Evolutionary conservation across 2,329 filamentous ascomycete species (phyloP).

Genomic region (Colletotrichum lupini): DNA sequence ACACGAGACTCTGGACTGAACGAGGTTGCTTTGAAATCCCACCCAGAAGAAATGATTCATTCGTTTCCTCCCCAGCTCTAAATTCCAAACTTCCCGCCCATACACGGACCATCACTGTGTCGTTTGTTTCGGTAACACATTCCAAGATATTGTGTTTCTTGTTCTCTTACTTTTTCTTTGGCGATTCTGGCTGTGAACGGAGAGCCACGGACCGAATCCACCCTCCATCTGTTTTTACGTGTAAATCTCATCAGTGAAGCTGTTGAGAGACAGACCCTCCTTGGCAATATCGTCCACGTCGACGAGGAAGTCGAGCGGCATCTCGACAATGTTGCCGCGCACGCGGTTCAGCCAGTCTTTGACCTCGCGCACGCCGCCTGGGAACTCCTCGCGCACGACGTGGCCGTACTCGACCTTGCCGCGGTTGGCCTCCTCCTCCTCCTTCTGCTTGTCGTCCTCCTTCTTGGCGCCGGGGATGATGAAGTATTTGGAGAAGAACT

Average conservation of each 20-base stretch:
- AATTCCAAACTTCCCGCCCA: background rate
- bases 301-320: slow-evolving; percentile 89
- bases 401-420: slow-evolving; percentile 85
- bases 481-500: slow-evolving; percentile 77
- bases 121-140: background rate
- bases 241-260: slow-evolving; percentile 78
- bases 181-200: too few species aligned
- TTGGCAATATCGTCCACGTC: slow-evolving; percentile 87
- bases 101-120: background rate
- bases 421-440: slow-evolving; percentile 48
- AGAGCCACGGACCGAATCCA: too few species aligned
- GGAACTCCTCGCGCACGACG: slow-evolving; percentile 83
- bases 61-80: background rate
- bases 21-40: background rate
- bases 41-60: background rate
- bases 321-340: slow-evolving; percentile 82
- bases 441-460: slow-evolving; percentile 45
- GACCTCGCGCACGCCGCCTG: slow-evolving; percentile 76
- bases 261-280: slow-evolving; percentile 79
- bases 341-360: slow-evolving; percentile 76
- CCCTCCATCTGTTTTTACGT: slow-evolving; percentile 54
- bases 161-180: background rate
- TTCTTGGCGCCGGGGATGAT: slow-evolving; percentile 62
- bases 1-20: background rate
- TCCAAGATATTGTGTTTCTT: background rate